A percentile compares a stretch with the other conserved stretches of the same genome.
Conservation (phyloP, 2,329 filamentous ascomycete genomes). For the Neonectria hederae region DNA sequence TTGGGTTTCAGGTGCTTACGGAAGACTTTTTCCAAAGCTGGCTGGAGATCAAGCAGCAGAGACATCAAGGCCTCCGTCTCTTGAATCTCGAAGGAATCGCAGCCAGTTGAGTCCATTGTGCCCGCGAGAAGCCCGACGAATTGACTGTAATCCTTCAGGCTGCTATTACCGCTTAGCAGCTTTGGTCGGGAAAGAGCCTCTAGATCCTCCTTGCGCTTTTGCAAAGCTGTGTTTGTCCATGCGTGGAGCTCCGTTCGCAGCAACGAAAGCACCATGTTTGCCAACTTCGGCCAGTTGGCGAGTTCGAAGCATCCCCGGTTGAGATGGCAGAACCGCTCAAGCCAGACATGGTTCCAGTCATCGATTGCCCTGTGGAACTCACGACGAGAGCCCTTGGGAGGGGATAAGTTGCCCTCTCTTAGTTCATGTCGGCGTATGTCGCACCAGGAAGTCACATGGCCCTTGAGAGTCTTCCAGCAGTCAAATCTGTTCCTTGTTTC, state of each 20-base stretch:
- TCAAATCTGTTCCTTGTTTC: background rate
- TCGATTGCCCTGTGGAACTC: conserved; percentile 27
- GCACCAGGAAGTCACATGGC: conserved; percentile 19
- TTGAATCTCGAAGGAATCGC: background rate
- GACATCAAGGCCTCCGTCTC: conserved; percentile 32
- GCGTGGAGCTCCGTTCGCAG: conserved; percentile 4
- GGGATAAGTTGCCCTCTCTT: conserved; percentile 1
- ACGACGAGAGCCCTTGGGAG: background rate
- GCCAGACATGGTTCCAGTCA: conserved; percentile 32
- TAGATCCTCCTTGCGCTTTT: conserved; percentile 23
- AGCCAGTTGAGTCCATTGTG: background rate
- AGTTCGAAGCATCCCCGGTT: conserved; percentile 15
- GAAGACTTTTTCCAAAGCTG: background rate
- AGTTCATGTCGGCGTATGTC: conserved; percentile 1
- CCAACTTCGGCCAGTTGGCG: background rate
- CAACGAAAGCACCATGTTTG: background rate
- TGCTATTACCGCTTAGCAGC: background rate
- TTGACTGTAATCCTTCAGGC: background rate
- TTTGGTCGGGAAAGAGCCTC: background rate
- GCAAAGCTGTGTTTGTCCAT: conserved; percentile 1
- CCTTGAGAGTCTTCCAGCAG: background rate
- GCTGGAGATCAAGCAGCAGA: conserved; percentile 25
- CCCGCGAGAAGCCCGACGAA: background rate
- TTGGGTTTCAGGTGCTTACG: background rate
- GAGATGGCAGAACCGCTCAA: conserved; percentile 9